phyloP scores from a whole-genome alignment of 1,284 basidiomycete species.

The Peniophora sp. region DNA sequence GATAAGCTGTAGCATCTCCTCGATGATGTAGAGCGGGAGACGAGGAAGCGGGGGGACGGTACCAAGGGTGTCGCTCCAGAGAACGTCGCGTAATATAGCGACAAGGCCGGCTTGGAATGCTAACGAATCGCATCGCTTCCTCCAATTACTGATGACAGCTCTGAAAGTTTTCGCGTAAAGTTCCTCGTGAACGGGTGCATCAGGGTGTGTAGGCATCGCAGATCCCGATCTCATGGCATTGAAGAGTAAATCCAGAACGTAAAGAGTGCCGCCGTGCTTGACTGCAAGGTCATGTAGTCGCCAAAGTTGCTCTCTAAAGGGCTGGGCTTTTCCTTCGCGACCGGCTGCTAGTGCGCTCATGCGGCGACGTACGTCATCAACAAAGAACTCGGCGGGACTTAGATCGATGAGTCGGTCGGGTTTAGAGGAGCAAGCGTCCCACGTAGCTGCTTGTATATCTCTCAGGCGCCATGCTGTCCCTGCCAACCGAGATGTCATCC shows the following conservation, averaged over 20 bases:
- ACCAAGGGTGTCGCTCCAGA: constrained; percentile 9
- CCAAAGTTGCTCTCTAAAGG: background rate
- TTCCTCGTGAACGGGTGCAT: background rate
- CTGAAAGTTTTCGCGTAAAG: background rate
- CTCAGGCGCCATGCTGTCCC: background rate
- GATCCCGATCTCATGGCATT: background rate
- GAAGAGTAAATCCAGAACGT: background rate
- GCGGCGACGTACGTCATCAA: background rate
- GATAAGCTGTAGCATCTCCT: background rate
- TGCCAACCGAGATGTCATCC: background rate
- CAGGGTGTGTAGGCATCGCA: too few relatives aligned
- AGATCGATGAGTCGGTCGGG: background rate
- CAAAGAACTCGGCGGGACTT: background rate
- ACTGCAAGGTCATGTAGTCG: background rate
- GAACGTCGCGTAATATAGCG: background rate
- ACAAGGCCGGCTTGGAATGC: background rate
- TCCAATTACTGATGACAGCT: background rate
- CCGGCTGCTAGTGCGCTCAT: background rate
- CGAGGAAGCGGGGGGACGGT: background rate
- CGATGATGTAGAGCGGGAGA: background rate
- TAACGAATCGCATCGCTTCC: background rate
- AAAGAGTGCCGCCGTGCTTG: background rate
- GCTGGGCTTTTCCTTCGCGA: background rate
- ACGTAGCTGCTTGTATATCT: background rate
- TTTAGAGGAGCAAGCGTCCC: background rate